Percentiles rank a stretch among this genome's conserved stretches.
These are phyloP conservation scores for Aspergillus diversus DNA, from an alignment of 495 filamentous ascomycete species.

Conservation along the genomic window DNA sequence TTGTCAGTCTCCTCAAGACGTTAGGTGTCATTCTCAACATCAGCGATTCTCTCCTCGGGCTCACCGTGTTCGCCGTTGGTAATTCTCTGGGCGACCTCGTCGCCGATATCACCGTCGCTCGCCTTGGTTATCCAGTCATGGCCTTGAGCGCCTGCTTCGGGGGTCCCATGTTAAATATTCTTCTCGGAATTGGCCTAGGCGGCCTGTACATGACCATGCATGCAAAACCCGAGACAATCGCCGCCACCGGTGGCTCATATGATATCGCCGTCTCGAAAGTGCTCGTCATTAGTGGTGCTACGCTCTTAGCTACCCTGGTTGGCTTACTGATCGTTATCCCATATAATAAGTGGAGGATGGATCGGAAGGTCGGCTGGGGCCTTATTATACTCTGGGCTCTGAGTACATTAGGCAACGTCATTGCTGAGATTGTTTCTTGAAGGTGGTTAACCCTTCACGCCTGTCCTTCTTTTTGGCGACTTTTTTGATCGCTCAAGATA, in stretches of 20 bases:
- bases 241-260: constrained; percentile 56
- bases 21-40: constrained; percentile 91
- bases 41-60: constrained; percentile 91
- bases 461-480: not conserved
- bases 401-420: constrained; percentile 83
- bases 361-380: constrained; percentile 76
- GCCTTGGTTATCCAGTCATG: constrained; percentile 96
- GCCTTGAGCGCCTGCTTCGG: constrained; percentile 93
- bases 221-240: constrained; percentile 23
- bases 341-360: constrained; percentile 88
- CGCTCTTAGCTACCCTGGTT: constrained; percentile 78
- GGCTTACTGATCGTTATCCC: constrained; percentile 81
- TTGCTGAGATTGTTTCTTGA: constrained; percentile 65
- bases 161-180: constrained; percentile 96
- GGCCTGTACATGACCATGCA: constrained; percentile 82
- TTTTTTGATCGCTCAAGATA: not conserved
- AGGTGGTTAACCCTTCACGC: not conserved
- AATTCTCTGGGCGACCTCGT: constrained; percentile 95
- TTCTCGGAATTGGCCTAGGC: constrained; percentile 88
- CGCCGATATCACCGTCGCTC: constrained; percentile 90
- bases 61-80: constrained; percentile 96
- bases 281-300: constrained; percentile 77
- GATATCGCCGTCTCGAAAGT: constrained; percentile 82
- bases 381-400: constrained; percentile 82
- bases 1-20: constrained; percentile 93